Percentiles rank a stretch among this genome's conserved stretches.
phyloP scores from a whole-genome alignment of 805 yeast genomes.

The Candida arabinofermentans region DNA sequence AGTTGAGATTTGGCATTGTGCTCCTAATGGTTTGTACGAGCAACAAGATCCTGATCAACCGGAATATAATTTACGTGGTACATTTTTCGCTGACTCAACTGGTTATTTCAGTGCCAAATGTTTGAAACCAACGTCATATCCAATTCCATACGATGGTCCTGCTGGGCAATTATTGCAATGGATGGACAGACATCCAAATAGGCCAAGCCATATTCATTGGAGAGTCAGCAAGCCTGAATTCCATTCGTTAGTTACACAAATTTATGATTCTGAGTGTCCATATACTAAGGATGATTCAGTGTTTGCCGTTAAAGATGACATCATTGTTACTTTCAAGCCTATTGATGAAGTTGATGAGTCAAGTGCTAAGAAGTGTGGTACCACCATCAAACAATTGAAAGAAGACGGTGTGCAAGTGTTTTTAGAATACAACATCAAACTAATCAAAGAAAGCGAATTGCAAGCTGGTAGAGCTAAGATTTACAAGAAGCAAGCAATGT shows the following conservation, averaged over 20 bases:
- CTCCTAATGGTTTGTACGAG: slow-evolving; percentile 34
- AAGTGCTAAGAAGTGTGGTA: slow-evolving; percentile 3
- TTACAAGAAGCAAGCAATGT: slow-evolving; percentile 6
- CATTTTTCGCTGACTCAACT: slow-evolving; percentile 24
- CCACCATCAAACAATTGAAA: slow-evolving; percentile 11
- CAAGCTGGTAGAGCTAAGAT: slow-evolving; percentile 16
- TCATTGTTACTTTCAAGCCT: slow-evolving; percentile 25
- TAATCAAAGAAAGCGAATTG: slow-evolving; percentile 19
- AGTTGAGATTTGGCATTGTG: slow-evolving; percentile 37
- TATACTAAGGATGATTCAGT: slow-evolving; percentile 33
- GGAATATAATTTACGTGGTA: slow-evolving; percentile 32
- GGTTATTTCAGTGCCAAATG: slow-evolving; percentile 29
- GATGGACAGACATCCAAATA: slow-evolving; percentile 35
- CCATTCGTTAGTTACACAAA: slow-evolving; percentile 31
- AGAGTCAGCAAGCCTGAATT: slow-evolving; percentile 24
- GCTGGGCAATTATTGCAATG: slow-evolving; percentile 31
- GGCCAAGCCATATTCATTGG: slow-evolving; percentile 35
- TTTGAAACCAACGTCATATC: slow-evolving; percentile 34
- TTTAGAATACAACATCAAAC: slow-evolving; percentile 19
- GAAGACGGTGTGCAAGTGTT: slow-evolving; percentile 15
- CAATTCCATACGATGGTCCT: slow-evolving; percentile 38
- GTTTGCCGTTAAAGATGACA: slow-evolving; percentile 33
- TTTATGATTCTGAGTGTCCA: slow-evolving; percentile 30
- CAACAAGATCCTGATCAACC: slow-evolving; percentile 36
- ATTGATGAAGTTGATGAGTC: slow-evolving; percentile 16